These are phyloP conservation scores for Pestalotiopsis sp. DNA, from an alignment of 2,329 filamentous ascomycete genomes.

Conservation along the genomic window DNA sequence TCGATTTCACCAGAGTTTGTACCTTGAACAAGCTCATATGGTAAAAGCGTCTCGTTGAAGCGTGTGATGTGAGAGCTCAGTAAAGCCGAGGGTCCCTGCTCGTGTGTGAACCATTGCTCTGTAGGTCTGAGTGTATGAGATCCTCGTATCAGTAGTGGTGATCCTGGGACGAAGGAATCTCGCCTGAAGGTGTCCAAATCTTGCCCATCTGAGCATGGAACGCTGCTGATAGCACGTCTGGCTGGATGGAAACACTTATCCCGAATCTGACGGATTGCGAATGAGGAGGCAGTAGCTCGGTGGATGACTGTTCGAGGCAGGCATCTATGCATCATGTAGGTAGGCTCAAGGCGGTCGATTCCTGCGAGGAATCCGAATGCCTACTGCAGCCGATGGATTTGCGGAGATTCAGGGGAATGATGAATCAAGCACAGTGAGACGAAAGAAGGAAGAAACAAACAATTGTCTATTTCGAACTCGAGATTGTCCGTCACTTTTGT, in stretches of 20 bases:
- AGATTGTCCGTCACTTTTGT: neutral
- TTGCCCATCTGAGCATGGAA: conserved; percentile 5
- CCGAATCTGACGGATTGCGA: neutral
- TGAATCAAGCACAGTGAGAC: neutral
- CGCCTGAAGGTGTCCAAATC: conserved; percentile 23
- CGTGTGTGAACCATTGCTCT: conserved; percentile 29
- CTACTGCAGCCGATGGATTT: neutral
- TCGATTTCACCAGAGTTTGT: neutral
- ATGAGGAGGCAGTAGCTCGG: neutral
- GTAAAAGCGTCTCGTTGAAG: conserved; percentile 23
- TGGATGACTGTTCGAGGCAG: neutral
- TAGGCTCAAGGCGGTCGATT: neutral
- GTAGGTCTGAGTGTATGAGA: conserved; percentile 24
- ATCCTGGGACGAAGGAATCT: conserved; percentile 22
- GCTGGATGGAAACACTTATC: accelerated
- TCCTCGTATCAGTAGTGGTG: conserved; percentile 19
- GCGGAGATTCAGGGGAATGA: neutral
- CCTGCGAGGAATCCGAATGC: neutral
- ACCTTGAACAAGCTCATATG: conserved; percentile 27
- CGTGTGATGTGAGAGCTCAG: conserved; percentile 23
- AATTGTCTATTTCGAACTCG: neutral
- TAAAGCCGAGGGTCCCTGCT: conserved; percentile 5
- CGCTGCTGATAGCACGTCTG: neutral
- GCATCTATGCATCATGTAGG: neutral
- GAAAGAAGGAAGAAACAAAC: neutral